phyloP scores from a whole-genome alignment of 495 filamentous ascomycete species.

The Hypoxylon fragiforme region DNA sequence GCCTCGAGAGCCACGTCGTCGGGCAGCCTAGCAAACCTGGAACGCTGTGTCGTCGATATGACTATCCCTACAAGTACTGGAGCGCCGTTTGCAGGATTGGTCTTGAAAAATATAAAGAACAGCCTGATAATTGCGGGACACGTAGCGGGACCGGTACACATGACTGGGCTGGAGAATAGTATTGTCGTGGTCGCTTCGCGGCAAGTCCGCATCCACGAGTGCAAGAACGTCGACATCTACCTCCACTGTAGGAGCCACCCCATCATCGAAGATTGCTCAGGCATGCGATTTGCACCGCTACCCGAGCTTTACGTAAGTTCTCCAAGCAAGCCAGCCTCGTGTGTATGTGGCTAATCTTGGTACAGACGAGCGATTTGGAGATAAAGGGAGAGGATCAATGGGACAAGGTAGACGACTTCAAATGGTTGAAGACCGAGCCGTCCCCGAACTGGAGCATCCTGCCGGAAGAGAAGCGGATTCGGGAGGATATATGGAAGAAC shows the following conservation, averaged over 20 bases:
- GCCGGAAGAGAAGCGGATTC: constrained; percentile 60
- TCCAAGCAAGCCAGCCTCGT: not conserved
- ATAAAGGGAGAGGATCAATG: constrained; percentile 63
- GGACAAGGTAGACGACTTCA: constrained; percentile 94
- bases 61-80: constrained; percentile 63
- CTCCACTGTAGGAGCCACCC: constrained; percentile 79
- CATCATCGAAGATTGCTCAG: constrained; percentile 87
- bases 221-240: constrained; percentile 77
- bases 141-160: constrained; percentile 76
- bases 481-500: constrained; percentile 68
- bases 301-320: constrained; percentile 67
- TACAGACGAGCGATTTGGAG: constrained; percentile 39
- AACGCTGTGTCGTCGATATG: constrained; percentile 78
- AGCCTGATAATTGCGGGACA: constrained; percentile 76
- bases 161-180: constrained; percentile 74
- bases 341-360: not conserved
- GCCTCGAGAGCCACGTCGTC: constrained; percentile 68
- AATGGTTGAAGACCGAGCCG: constrained; percentile 84
- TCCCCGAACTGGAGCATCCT: constrained; percentile 89
- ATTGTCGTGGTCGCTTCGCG: constrained; percentile 74
- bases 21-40: constrained; percentile 71
- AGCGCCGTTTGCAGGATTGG: constrained; percentile 72
- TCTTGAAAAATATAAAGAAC: constrained; percentile 66
- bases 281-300: constrained; percentile 76
- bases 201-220: constrained; percentile 92